A percentile compares a stretch with the other conserved stretches of the same genome.
Conservation (phyloP, 192 early-diverging fungal species). For the Haplosporangium gracile region DNA sequence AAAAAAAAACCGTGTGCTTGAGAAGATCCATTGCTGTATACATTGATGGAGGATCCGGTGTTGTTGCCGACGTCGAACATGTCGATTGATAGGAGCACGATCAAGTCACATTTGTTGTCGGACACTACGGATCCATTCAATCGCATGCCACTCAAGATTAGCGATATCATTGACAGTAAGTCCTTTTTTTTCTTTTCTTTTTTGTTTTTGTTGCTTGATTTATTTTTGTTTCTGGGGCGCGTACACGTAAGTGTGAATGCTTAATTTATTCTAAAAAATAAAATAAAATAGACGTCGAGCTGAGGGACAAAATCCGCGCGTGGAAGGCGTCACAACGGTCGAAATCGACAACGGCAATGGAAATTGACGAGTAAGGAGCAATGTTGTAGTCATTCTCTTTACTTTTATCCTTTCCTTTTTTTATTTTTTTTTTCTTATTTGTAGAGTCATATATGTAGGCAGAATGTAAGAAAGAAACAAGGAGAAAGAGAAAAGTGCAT, state of each 20-base stretch:
- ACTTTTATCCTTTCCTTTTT: not conserved
- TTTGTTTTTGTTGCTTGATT: not conserved
- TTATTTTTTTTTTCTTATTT: not conserved
- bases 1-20: not conserved
- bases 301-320: slow-evolving; percentile 29
- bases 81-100: slow-evolving; percentile 90
- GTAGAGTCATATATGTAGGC: no score
- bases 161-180: slow-evolving; percentile 88
- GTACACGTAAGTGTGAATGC: no score
- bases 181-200: not conserved
- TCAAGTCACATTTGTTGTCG: slow-evolving; percentile 89
- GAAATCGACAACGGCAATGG: slow-evolving; percentile 19
- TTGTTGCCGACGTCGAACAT: slow-evolving; percentile 84
- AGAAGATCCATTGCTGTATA: slow-evolving; percentile 84
- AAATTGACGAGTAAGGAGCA: slow-evolving; percentile 1
- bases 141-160: slow-evolving; percentile 86
- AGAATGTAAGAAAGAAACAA: no score
- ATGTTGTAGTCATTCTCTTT: not conserved
- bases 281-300: slow-evolving; percentile 34
- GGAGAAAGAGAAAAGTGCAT: no score
- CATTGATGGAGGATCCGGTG: slow-evolving; percentile 95
- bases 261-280: no score
- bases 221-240: no score
- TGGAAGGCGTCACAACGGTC: slow-evolving; percentile 38
- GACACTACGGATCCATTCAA: slow-evolving; percentile 96